Percentiles rank a stretch among this genome's conserved stretches.
These are phyloP conservation scores for Fraxinus dipetala DNA, from an alignment of 305 asterid species.

Conservation along the genomic window DNA sequence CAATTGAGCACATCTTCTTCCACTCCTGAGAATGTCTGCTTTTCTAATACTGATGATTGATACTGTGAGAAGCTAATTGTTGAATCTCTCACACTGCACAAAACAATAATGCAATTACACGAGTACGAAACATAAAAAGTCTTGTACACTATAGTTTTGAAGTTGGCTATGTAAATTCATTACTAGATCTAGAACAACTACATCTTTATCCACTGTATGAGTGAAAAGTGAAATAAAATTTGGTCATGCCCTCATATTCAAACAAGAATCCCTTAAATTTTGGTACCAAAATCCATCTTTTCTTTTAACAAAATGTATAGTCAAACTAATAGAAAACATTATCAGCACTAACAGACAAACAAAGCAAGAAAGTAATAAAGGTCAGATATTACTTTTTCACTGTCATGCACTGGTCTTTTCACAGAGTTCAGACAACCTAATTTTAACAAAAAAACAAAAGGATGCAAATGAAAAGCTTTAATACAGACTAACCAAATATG, in stretches of 20 bases:
- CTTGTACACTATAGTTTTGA: background rate
- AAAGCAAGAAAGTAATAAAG: constrained; percentile 25
- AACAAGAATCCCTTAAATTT: background rate
- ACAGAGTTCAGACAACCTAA: constrained; percentile 20
- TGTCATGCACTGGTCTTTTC: constrained; percentile 15
- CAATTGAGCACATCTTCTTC: constrained; percentile 50
- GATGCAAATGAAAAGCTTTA: background rate
- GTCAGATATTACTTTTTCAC: constrained; percentile 24
- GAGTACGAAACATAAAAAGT: background rate
- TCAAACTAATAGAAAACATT: constrained; percentile 1
- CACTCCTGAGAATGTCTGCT: constrained; percentile 36
- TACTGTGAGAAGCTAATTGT: constrained; percentile 34
- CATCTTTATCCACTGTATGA: background rate
- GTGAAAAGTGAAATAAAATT: background rate
- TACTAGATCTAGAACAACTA: background rate
- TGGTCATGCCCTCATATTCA: background rate
- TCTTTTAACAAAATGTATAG: constrained; percentile 1
- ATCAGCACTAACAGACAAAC: constrained; percentile 21
- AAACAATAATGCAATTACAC: background rate
- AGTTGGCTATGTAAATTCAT: background rate
- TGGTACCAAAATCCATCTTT: constrained; percentile 12
- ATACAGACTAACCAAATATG: background rate
- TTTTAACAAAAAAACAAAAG: background rate
- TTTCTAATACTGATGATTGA: constrained; percentile 41
- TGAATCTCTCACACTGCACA: constrained; percentile 54